Evolutionary conservation across 306 rosid genomes (phyloP).

Genomic region (Fragaria ananassa): DNA sequence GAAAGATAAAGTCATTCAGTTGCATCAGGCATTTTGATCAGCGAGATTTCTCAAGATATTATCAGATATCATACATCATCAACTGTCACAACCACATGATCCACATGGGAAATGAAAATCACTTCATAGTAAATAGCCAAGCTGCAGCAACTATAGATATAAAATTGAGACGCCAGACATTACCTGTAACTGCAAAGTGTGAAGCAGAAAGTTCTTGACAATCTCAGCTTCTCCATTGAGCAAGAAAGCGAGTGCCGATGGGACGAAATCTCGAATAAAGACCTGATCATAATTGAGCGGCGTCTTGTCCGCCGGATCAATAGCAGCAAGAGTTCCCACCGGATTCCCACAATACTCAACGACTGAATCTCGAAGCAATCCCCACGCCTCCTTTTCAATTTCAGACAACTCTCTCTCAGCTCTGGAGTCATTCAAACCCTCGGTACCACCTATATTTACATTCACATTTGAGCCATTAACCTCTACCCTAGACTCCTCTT

Average conservation of each 20-base stretch:
- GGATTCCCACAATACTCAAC: slow-evolving; percentile 78
- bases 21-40: background rate
- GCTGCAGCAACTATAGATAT: background rate
- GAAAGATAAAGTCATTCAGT: background rate
- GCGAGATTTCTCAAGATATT: background rate
- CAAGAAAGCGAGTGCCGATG: slow-evolving; percentile 84
- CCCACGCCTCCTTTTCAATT: slow-evolving; percentile 79
- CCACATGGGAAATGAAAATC: background rate
- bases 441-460: slow-evolving; percentile 37
- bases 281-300: slow-evolving; percentile 89
- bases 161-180: slow-evolving; percentile 1
- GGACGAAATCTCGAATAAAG: slow-evolving; percentile 82
- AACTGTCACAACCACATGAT: background rate
- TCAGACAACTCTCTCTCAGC: slow-evolving; percentile 49
- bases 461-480: slow-evolving; percentile 29
- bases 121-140: background rate
- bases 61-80: background rate
- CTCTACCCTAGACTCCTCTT: slow-evolving; percentile 39
- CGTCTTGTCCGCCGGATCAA: slow-evolving; percentile 59
- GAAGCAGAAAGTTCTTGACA: slow-evolving; percentile 84
- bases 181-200: slow-evolving; percentile 90
- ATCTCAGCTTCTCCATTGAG: slow-evolving; percentile 81
- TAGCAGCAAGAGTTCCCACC: slow-evolving; percentile 90
- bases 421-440: slow-evolving; percentile 47
- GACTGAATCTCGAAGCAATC: slow-evolving; percentile 58